phyloP scores from a whole-genome alignment of 129 eudicot genomes.

The Chrysanthemum lavandulifolium region DNA sequence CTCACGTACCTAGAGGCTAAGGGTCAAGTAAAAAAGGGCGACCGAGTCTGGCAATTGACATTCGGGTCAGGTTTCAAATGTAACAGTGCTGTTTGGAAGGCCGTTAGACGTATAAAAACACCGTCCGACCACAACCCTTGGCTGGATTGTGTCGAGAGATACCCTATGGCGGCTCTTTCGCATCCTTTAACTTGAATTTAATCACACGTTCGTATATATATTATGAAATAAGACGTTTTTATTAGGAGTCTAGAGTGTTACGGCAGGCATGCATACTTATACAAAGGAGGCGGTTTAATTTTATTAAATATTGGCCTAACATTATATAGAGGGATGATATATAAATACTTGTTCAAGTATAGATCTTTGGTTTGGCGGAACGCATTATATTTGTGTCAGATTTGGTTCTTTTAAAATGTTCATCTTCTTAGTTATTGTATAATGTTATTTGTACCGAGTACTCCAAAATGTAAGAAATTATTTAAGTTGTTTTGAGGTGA shows the following conservation, averaged over 20 bases:
- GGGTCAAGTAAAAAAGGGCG: constrained; percentile 61
- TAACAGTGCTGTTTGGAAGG: constrained; percentile 75
- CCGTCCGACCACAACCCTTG: constrained; percentile 57
- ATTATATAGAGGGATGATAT: too few species aligned
- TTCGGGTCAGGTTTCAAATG: constrained; percentile 92
- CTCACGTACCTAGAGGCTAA: constrained; percentile 71
- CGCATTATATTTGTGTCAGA: too few species aligned
- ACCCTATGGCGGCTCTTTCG: constrained; percentile 33
- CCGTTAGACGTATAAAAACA: constrained; percentile 47
- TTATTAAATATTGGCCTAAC: too few species aligned
- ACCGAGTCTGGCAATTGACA: constrained; percentile 80
- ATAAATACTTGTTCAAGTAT: too few species aligned
- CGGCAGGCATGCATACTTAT: too few species aligned
- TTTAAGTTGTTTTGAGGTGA: too few species aligned
- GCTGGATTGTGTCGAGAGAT: constrained; percentile 53
- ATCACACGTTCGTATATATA: constrained; percentile 2
- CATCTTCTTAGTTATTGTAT: too few species aligned
- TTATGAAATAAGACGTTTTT: neutral
- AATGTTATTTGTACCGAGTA: too few species aligned
- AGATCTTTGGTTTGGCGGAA: too few species aligned
- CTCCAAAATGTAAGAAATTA: too few species aligned
- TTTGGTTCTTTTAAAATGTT: too few species aligned
- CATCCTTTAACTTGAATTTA: neutral
- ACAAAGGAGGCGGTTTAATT: too few species aligned
- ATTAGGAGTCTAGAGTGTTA: neutral